Evolutionary conservation across 192 early-diverging fungal genomes (phyloP).

Genomic region (Dissophora globulifera): DNA sequence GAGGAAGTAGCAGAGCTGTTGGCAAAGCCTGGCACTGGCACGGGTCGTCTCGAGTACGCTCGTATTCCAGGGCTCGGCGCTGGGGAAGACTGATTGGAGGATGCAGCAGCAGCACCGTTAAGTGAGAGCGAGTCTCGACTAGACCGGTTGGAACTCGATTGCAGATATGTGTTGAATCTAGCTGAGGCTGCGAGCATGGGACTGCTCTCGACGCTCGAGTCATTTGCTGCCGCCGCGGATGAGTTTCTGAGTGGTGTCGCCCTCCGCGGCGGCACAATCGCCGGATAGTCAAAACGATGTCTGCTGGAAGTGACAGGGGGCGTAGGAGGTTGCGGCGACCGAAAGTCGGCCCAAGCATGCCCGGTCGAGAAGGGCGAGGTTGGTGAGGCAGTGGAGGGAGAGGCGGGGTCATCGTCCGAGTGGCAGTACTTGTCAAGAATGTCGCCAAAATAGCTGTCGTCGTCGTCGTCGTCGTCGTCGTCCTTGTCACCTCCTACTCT

Average conservation of each 20-base stretch:
- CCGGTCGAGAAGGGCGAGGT: conserved; percentile 34
- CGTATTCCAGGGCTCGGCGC: neutral
- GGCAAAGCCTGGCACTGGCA: conserved; percentile 17
- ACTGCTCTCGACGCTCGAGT: conserved; percentile 3
- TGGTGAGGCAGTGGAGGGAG: conserved; percentile 37
- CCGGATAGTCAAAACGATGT: neutral
- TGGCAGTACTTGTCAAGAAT: conserved; percentile 41
- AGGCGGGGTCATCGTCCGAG: conserved; percentile 33
- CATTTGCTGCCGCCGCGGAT: neutral
- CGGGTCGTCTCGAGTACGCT: conserved; percentile 25
- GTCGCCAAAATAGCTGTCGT: conserved; percentile 40
- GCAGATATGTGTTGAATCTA: conserved; percentile 29
- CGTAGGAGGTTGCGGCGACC: conserved; percentile 33
- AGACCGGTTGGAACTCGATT: conserved; percentile 9
- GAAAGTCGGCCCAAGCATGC: conserved; percentile 10
- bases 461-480: neutral
- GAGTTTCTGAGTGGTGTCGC: conserved; percentile 19
- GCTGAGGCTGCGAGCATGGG: conserved; percentile 39
- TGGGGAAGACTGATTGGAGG: conserved; percentile 5
- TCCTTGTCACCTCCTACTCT: neutral
- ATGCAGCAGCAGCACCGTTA: neutral
- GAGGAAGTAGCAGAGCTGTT: conserved; percentile 5
- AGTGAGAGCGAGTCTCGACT: conserved; percentile 19
- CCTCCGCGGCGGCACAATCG: conserved; percentile 1
- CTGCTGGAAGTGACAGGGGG: conserved; percentile 22